Evolutionary conservation across 129 eudicot species (phyloP).

Genomic region (Cynara cardunculus): DNA sequence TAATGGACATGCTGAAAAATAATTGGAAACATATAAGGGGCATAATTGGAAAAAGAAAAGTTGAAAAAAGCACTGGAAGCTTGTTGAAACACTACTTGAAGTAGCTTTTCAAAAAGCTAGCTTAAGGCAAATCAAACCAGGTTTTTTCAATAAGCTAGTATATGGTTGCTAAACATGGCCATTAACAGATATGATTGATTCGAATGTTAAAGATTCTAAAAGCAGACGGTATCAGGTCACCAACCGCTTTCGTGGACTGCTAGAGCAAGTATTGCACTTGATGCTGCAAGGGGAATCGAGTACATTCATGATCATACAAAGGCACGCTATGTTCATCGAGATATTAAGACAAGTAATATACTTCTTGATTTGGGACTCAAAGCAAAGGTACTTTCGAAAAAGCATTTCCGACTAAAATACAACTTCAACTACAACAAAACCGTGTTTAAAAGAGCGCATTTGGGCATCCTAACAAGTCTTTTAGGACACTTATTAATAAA

Average conservation of each 20-base stretch:
- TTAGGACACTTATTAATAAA: not conserved
- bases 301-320: constrained; percentile 49
- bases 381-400: constrained; percentile 33
- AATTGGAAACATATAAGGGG: not conserved
- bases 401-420: not conserved
- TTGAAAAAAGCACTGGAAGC: not conserved
- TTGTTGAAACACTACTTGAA: not conserved
- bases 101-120: too few species aligned
- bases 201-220: constrained; percentile 8
- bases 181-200: not conserved
- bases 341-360: constrained; percentile 40
- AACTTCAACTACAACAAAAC: not conserved
- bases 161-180: not conserved
- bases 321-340: constrained; percentile 42
- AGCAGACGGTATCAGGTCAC: constrained; percentile 19
- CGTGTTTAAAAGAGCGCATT: not conserved
- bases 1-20: not conserved
- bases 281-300: constrained; percentile 44
- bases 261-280: constrained; percentile 40
- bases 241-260: constrained; percentile 43
- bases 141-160: not conserved
- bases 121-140: not conserved
- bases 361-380: constrained; percentile 40
- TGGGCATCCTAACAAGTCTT: not conserved
- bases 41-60: not conserved